Evolutionary conservation across 768 basidiomycete genomes (phyloP).

Genomic region (Suillus sp.): DNA sequence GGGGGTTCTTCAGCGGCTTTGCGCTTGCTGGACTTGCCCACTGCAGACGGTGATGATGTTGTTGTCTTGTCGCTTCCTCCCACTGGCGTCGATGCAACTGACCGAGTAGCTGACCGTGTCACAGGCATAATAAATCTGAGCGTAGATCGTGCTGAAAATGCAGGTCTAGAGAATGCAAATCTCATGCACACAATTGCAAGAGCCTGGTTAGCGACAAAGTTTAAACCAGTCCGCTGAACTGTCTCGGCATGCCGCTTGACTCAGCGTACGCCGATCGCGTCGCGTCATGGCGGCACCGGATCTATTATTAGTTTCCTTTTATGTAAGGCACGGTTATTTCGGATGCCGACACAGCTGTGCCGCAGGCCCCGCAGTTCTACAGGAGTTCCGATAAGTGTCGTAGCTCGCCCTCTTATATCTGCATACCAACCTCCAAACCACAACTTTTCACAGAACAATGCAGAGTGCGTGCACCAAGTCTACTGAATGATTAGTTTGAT

Average conservation of each 20-base stretch:
- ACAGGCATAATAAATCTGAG: constrained; percentile 33
- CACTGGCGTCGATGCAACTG: constrained; percentile 6
- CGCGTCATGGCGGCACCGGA: background rate
- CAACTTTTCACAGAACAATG: background rate
- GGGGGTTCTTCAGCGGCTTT: constrained; percentile 18
- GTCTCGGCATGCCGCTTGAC: background rate
- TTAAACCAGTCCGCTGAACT: background rate
- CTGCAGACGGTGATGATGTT: background rate
- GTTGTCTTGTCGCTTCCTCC: constrained; percentile 13
- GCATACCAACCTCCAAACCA: background rate
- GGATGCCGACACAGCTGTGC: background rate
- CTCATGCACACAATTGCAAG: background rate
- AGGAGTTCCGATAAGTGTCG: background rate
- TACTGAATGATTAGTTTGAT: background rate
- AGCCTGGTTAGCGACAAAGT: background rate
- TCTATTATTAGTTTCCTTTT: background rate
- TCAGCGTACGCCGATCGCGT: background rate
- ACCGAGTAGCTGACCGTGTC: constrained; percentile 36
- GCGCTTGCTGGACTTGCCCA: constrained; percentile 20
- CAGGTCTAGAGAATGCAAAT: constrained; percentile 1
- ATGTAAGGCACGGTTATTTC: background rate
- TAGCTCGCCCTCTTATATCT: background rate
- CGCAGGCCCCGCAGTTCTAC: background rate
- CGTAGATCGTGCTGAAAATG: background rate
- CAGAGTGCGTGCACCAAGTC: background rate